These are phyloP conservation scores for Trichoderma arundinaceum DNA, from an alignment of 2,329 filamentous ascomycete species.

Conservation along the genomic window DNA sequence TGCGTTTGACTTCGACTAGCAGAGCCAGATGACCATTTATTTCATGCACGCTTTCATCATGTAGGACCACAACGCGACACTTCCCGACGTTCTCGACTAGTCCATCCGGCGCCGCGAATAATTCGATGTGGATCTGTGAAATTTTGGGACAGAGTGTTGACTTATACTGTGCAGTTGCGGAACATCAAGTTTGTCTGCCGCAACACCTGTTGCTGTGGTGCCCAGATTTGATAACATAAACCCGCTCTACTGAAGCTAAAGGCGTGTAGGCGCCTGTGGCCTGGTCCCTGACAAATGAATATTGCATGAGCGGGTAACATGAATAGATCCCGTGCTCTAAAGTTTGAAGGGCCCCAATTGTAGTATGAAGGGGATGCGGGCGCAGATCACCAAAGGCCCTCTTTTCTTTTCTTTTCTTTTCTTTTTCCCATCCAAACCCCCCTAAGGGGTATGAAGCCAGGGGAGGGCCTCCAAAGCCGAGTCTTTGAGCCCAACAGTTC, in stretches of 20 bases:
- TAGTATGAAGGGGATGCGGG: constrained; percentile 9
- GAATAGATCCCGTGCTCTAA: constrained; percentile 38
- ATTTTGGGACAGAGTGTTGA: neutral
- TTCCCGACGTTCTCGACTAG: constrained; percentile 26
- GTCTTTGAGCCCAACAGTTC: constrained; percentile 16
- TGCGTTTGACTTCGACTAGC: constrained; percentile 30
- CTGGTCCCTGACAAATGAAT: constrained; percentile 26
- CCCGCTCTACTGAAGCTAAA: neutral
- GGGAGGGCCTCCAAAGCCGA: neutral
- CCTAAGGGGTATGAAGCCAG: neutral
- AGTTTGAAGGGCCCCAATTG: constrained; percentile 25
- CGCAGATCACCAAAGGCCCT: neutral
- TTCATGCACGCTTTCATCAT: constrained; percentile 31
- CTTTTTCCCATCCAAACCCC: neutral
- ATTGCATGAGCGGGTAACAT: constrained; percentile 53
- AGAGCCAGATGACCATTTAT: constrained; percentile 30
- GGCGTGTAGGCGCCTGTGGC: neutral
- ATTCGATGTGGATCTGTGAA: constrained; percentile 13
- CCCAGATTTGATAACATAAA: constrained; percentile 6
- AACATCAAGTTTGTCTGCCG: neutral
- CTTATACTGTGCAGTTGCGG: neutral
- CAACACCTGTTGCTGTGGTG: neutral
- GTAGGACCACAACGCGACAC: constrained; percentile 27
- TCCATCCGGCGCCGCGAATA: constrained; percentile 15
- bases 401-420: neutral